These are phyloP conservation scores for Solanum chmielewskii DNA, from an alignment of 257 asterid species.

Conservation along the genomic window DNA sequence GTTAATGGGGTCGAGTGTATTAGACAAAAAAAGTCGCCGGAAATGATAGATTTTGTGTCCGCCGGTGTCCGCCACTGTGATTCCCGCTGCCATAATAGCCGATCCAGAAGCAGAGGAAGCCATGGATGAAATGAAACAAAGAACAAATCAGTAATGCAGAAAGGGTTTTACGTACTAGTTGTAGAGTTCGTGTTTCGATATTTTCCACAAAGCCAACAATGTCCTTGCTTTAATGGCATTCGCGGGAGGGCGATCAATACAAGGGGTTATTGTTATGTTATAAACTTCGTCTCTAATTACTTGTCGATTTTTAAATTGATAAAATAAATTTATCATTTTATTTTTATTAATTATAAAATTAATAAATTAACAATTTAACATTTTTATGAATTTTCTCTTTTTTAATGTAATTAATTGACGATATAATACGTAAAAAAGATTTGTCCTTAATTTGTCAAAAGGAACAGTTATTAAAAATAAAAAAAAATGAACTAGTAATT, in stretches of 20 bases:
- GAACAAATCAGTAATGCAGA: not conserved
- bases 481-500: too few relatives aligned
- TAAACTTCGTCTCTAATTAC: too few relatives aligned
- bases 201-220: not conserved
- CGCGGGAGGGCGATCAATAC: conserved; percentile 5
- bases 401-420: too few relatives aligned
- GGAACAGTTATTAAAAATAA: too few relatives aligned
- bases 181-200: not conserved
- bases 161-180: not conserved
- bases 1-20: conserved; percentile 9
- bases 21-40: conserved; percentile 11
- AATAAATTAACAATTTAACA: too few relatives aligned
- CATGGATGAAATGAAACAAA: conserved; percentile 17
- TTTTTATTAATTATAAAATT: too few relatives aligned
- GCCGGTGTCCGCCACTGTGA: conserved; percentile 3
- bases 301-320: too few relatives aligned
- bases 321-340: too few relatives aligned
- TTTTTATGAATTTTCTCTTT: too few relatives aligned
- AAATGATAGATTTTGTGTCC: conserved; percentile 20
- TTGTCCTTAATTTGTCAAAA: too few relatives aligned
- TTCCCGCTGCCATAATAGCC: conserved; percentile 24
- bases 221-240: not conserved
- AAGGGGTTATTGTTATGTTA: not conserved
- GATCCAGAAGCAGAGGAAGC: conserved; percentile 57
- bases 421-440: too few relatives aligned